These are phyloP conservation scores for Skeletonema potamos DNA, from an alignment of 108 stramenopile genomes.

Conservation along the genomic window DNA sequence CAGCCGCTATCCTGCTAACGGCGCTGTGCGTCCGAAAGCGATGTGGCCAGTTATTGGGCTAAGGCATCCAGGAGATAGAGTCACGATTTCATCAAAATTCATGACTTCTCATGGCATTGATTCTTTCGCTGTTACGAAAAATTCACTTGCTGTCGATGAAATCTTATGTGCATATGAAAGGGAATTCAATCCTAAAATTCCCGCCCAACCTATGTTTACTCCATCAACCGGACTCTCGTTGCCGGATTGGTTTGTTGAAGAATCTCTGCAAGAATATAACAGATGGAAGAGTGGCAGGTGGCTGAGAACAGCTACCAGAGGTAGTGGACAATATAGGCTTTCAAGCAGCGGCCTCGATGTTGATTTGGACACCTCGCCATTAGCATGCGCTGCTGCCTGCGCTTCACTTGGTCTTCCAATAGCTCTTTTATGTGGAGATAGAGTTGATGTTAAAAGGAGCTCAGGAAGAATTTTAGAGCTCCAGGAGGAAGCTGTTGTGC, in stretches of 20 bases:
- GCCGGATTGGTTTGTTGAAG: conserved; percentile 73
- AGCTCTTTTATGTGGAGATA: conserved; percentile 85
- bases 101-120: conserved; percentile 78
- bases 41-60: conserved; percentile 95
- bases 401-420: conserved; percentile 70
- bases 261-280: conserved; percentile 68
- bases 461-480: conserved; percentile 85
- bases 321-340: conserved; percentile 63
- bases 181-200: background rate
- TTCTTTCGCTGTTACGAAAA: conserved; percentile 51
- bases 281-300: conserved; percentile 60
- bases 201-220: background rate
- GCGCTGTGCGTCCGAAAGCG: conserved; percentile 67
- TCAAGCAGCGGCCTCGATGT: conserved; percentile 64
- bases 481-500: conserved; percentile 87
- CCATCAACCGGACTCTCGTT: conserved; percentile 3
- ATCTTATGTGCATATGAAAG: conserved; percentile 51
- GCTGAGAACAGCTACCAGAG: conserved; percentile 54
- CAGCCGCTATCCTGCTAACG: conserved; percentile 74
- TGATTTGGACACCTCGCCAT: conserved; percentile 77
- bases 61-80: conserved; percentile 87
- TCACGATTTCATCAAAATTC: conserved; percentile 88
- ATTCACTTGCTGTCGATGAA: conserved; percentile 74
- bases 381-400: conserved; percentile 80
- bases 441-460: conserved; percentile 75